Base-by-base conservation (phyloP, 805 yeast species). In the Ogataea angusta region DNA sequence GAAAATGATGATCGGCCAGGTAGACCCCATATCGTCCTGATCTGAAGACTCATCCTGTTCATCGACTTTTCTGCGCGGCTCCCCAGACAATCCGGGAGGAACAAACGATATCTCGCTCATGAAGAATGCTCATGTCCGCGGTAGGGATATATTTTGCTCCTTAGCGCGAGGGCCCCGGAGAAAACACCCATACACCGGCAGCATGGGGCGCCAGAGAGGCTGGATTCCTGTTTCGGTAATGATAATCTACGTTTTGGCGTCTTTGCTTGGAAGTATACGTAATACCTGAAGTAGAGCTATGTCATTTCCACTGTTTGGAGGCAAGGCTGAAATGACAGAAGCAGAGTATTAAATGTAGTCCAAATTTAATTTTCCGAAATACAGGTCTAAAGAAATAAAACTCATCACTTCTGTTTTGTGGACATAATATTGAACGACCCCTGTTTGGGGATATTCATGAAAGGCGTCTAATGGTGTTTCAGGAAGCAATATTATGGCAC, bases 1-100 rank as follows among this genome's bases (percentile, higher is more conserved):
- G 44, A 46, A 64, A 4, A 39, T 7, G 2, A 54, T 49, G 2
- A 61, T 45, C 0, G 60, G 58, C 13, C 45, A 10, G 26, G 38
- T 34, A 2, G 64, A 51, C 7, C 46, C 53, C 18, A 51, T 22
- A n/a, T 36, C 29, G 24, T 48, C 51, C n/a, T 38, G 34, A 9
- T 34, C 35, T 6, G 22, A 8, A 15, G 26, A 5, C 7, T 34
- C 35, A 2, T 19, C 30, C 2, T 23, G 25, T 14, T 34, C 31
- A 2, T 19, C 33, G 4, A 10, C 26, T 24, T 34, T 34, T 14
- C 29, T 38, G 7, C 26, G 34, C 6, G 21, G 18, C 34, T 24
- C 35, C 2, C 23, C 22, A 2, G 34, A n/a, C n/a, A 38, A 35
- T 22, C 24, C 32, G 12, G 38, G 36, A 13, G 38, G 28, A 24